Conservation (phyloP, 2,329 filamentous ascomycete species). For the Nemania sp. region DNA sequence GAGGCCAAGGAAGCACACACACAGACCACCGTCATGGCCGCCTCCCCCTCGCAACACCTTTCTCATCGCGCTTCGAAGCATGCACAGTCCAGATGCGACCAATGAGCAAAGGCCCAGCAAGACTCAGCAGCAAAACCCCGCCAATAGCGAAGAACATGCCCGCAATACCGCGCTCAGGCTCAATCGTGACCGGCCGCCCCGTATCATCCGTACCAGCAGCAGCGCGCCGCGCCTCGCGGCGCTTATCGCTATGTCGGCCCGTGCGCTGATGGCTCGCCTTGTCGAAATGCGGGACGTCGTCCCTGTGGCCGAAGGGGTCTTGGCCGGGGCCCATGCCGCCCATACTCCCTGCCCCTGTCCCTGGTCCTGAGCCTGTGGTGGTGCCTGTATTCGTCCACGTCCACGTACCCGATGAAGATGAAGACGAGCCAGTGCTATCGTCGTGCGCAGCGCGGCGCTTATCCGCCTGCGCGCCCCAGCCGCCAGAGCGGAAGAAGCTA, state of each 20-base stretch:
- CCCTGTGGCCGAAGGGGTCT: constrained; percentile 48
- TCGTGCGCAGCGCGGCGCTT: constrained; percentile 61
- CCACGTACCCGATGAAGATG: no score
- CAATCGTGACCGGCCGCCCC: constrained; percentile 36
- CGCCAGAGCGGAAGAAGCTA: constrained; percentile 81
- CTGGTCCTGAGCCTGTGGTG: neutral
- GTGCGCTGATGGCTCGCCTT: constrained; percentile 71
- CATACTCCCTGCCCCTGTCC: constrained; percentile 26
- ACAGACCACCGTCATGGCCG: neutral
- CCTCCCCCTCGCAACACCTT: neutral
- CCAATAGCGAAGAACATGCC: constrained; percentile 56
- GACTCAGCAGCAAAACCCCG: constrained; percentile 50
- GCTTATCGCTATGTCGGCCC: constrained; percentile 64
- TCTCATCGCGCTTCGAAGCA: constrained; percentile 28
- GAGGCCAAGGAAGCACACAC: no score
- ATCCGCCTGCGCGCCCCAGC: constrained; percentile 68
- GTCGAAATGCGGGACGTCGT: constrained; percentile 75
- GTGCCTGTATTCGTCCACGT: no score
- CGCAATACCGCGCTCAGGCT: constrained; percentile 45
- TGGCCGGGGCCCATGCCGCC: constrained; percentile 64
- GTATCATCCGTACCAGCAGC: constrained; percentile 26
- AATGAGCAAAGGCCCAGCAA: constrained; percentile 50
- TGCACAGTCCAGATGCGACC: constrained; percentile 40
- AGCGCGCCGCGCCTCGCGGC: constrained; percentile 46
- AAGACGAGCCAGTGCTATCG: no score